Percentiles rank a stretch among this genome's conserved stretches.
Conservation (phyloP, 768 basidiomycete species). For the Neoboletus magnificus region DNA sequence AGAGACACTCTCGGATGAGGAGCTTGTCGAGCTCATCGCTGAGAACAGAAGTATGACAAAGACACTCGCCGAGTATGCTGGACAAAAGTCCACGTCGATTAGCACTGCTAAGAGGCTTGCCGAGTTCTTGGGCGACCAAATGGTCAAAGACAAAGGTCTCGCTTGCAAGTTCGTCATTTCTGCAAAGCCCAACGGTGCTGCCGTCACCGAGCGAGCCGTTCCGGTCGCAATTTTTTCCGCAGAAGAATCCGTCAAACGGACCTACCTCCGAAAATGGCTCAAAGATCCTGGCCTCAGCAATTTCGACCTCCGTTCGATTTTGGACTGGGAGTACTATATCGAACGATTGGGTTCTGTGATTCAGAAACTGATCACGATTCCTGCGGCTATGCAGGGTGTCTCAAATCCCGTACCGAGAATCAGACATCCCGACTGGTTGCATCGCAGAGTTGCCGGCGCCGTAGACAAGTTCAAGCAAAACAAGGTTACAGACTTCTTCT, state of each 20-base stretch:
- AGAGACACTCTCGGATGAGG: constrained; percentile 81
- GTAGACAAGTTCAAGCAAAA: constrained; percentile 99
- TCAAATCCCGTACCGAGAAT: constrained; percentile 94
- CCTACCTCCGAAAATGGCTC: constrained; percentile 93
- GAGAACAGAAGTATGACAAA: constrained; percentile 98
- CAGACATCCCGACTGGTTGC: constrained; percentile 96
- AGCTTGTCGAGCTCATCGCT: constrained; percentile 95
- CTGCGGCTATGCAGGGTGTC: constrained; percentile 97
- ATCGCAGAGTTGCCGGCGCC: constrained; percentile 81
- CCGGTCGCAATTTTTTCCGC: constrained; percentile 98
- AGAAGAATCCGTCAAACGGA: constrained; percentile 85
- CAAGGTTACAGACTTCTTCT: constrained; percentile 94
- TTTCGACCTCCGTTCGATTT: constrained; percentile 90
- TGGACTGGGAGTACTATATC: constrained; percentile 99
- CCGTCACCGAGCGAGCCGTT: constrained; percentile 95
- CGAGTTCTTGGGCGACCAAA: constrained; percentile 95
- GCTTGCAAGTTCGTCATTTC: constrained; percentile 99
- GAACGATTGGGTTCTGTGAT: constrained; percentile 97
- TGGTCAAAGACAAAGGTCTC: constrained; percentile 99
- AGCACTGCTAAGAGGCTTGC: constrained; percentile 92
- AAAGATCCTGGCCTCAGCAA: constrained; percentile 84
- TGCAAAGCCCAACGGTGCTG: constrained; percentile 84
- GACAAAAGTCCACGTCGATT: constrained; percentile 98
- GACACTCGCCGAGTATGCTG: constrained; percentile 93
- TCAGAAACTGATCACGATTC: constrained; percentile 98